phyloP scores from a whole-genome alignment of 805 yeast species.

The Scheffersomyces amazonensis region DNA sequence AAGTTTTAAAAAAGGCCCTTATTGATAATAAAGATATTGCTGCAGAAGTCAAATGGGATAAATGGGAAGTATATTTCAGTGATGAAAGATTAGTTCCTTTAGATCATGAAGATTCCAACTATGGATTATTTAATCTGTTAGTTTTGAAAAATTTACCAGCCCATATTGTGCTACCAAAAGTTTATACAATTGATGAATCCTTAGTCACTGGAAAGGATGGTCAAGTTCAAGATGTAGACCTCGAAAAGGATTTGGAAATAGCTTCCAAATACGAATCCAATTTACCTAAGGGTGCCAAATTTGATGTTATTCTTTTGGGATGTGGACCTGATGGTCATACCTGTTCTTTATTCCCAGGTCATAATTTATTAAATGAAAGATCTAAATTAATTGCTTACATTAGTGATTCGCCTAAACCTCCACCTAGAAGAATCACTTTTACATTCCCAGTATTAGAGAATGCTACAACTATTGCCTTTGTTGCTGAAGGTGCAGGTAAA shows the following conservation, averaged over 20 bases:
- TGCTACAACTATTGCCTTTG: slow-evolving; percentile 64
- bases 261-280: slow-evolving; percentile 61
- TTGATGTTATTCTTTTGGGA: slow-evolving; percentile 77
- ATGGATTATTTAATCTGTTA: slow-evolving; percentile 67
- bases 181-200: slow-evolving; percentile 63
- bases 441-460: slow-evolving; percentile 71
- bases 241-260: slow-evolving; percentile 44
- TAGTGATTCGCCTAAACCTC: slow-evolving; percentile 89
- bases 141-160: slow-evolving; percentile 50
- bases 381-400: slow-evolving; percentile 57
- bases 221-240: slow-evolving; percentile 41
- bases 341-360: slow-evolving; percentile 89
- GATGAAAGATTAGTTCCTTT: slow-evolving; percentile 90
- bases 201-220: slow-evolving; percentile 53
- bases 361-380: slow-evolving; percentile 57
- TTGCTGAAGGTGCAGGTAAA: slow-evolving; percentile 87
- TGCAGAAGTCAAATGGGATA: slow-evolving; percentile 55
- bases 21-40: slow-evolving; percentile 51
- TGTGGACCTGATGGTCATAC: slow-evolving; percentile 98
- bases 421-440: slow-evolving; percentile 86
- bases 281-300: slow-evolving; percentile 45
- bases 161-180: slow-evolving; percentile 49
- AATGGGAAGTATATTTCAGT: slow-evolving; percentile 81
- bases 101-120: slow-evolving; percentile 81
- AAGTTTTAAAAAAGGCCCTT: slow-evolving; percentile 65